Evolutionary conservation across 495 filamentous ascomycete species (phyloP), one percentile per base, ranked within the genome.

Genomic region (Zalerion maritima): DNA sequence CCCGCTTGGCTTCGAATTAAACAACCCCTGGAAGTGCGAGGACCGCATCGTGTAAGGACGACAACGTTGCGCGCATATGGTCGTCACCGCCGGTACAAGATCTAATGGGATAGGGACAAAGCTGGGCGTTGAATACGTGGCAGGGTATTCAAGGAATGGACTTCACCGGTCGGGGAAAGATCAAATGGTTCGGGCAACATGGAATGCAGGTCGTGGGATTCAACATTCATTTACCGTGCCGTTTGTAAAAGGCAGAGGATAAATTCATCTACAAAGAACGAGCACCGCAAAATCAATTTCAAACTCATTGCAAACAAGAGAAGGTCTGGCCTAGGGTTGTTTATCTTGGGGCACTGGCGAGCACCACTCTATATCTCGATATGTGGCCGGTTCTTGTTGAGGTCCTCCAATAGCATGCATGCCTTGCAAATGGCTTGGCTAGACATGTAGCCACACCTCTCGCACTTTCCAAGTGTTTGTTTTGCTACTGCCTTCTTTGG

Each of bases 21-120:
- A 77, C 68, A 94, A 94, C 55, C 79, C 83, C 17, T 99, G 91
- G 91, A 86, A 71, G 69, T n/a, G n/a, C n/a, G n/a, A n/a, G n/a
- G n/a, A n/a, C n/a, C 19, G n/a, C 18, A 35, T 9, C 13, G 6
- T 20, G n/a, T 5, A 18, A 19, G 12, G 13, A 31, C 8, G 8
- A 11, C 11, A 23, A 8, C 21, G 11, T 23, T 23, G 8, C 8
- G 21, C 8, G 21, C 21, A 28, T 20, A 28, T 18, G 26, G 15
- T 17, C 16, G 16, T 28, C 12, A 18, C 16, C 19, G 11, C 10
- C n/a, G n/a, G n/a, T n/a, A n/a, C n/a, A n/a, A n/a, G n/a, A n/a
- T n/a, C n/a, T n/a, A n/a, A n/a, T n/a, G n/a, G n/a, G n/a, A n/a
- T n/a, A n/a, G n/a, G n/a, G n/a, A n/a, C n/a, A n/a, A n/a, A n/a